phyloP scores from a whole-genome alignment of 2,329 filamentous ascomycete species.

The Curvularia sp. region DNA sequence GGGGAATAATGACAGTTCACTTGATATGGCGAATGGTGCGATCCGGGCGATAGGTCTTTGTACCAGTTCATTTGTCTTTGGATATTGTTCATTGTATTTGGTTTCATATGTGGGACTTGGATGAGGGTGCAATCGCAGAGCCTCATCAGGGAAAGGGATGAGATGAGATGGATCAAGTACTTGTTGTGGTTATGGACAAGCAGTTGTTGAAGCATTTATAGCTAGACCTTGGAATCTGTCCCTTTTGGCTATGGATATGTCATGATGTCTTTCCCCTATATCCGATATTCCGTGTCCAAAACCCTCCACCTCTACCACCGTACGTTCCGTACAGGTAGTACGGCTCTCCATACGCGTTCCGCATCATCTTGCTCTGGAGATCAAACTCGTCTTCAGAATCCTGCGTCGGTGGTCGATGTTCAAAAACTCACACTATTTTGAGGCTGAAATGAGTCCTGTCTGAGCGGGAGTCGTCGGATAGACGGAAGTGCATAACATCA shows the following conservation, averaged over 20 bases:
- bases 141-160: no score
- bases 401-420: background rate
- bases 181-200: background rate
- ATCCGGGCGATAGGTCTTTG: background rate
- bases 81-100: no score
- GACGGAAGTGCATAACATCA: background rate
- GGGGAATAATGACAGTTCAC: background rate
- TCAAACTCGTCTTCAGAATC: background rate
- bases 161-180: background rate
- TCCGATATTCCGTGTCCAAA: background rate
- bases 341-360: constrained; percentile 3
- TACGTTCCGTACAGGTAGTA: background rate
- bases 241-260: background rate
- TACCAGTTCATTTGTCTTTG: background rate
- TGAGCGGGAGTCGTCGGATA: background rate
- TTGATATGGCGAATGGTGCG: background rate
- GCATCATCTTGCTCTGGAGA: background rate
- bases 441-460: background rate
- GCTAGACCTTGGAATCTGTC: background rate
- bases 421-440: background rate
- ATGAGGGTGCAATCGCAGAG: no score
- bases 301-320: background rate
- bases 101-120: no score
- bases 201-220: background rate
- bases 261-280: background rate